phyloP scores from a whole-genome alignment of 805 yeast genomes.

The Wickerhamiella siamensis region DNA sequence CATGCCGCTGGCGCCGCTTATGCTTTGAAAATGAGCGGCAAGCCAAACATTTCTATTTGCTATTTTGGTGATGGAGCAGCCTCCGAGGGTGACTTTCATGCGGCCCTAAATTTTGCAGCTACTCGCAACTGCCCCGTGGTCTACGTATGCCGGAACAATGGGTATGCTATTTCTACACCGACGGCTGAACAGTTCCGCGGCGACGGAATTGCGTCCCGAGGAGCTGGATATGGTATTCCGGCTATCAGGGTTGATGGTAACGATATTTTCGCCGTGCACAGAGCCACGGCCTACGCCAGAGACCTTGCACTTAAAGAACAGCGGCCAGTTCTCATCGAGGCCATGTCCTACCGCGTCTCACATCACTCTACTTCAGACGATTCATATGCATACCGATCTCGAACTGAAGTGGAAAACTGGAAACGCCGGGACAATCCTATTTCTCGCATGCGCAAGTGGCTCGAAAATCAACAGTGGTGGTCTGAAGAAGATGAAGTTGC shows the following conservation, averaged over 20 bases:
- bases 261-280: conserved; percentile 22
- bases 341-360: conserved; percentile 26
- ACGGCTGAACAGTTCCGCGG: conserved; percentile 24
- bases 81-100: conserved; percentile 27
- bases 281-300: conserved; percentile 20
- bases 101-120: conserved; percentile 26
- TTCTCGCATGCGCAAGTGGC: conserved; percentile 23
- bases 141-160: conserved; percentile 25
- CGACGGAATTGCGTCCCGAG: conserved; percentile 25
- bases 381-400: conserved; percentile 25
- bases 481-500: conserved; percentile 19
- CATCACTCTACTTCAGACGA: conserved; percentile 27
- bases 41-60: conserved; percentile 19
- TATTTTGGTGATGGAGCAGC: conserved; percentile 28
- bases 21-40: conserved; percentile 21
- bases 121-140: conserved; percentile 24
- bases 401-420: conserved; percentile 25
- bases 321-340: conserved; percentile 23
- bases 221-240: conserved; percentile 25
- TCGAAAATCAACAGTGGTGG: conserved; percentile 21
- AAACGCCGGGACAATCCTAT: conserved; percentile 24
- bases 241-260: conserved; percentile 26
- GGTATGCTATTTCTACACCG: conserved; percentile 26
- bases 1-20: conserved; percentile 28
- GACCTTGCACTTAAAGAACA: conserved; percentile 17